These are phyloP conservation scores for Papiliotrema laurentii DNA, from an alignment of 1,284 basidiomycete genomes.

Conservation along the genomic window DNA sequence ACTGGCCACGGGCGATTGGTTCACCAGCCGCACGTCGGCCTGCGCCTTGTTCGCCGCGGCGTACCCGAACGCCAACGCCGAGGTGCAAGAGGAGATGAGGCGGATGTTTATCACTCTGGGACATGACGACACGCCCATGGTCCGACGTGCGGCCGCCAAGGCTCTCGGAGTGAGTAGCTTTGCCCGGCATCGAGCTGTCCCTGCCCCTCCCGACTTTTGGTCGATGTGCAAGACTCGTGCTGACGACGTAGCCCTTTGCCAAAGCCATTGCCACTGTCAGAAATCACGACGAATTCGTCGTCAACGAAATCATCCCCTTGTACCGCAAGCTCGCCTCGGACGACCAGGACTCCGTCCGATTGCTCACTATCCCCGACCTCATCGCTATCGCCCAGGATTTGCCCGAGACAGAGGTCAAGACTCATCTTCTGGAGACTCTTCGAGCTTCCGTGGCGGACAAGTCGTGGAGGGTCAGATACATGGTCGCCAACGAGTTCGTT, in stretches of 20 bases:
- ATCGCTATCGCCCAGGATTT: slow-evolving; percentile 88
- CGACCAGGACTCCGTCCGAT: slow-evolving; percentile 96
- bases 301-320: slow-evolving; percentile 84
- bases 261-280: slow-evolving; percentile 58
- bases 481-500: slow-evolving; percentile 98
- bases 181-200: neutral
- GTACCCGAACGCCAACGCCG: slow-evolving; percentile 70
- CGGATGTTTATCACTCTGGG: slow-evolving; percentile 79
- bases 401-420: slow-evolving; percentile 80
- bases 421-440: slow-evolving; percentile 83
- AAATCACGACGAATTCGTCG: slow-evolving; percentile 63
- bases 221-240: neutral
- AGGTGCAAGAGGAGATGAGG: slow-evolving; percentile 82
- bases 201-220: neutral
- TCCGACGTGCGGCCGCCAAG: slow-evolving; percentile 91
- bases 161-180: slow-evolving; percentile 76
- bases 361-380: slow-evolving; percentile 92
- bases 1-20: slow-evolving; percentile 94
- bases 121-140: slow-evolving; percentile 98
- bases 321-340: slow-evolving; percentile 93
- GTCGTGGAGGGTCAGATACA: slow-evolving; percentile 98
- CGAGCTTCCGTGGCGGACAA: slow-evolving; percentile 86
- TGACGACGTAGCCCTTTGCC: slow-evolving; percentile 60
- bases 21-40: slow-evolving; percentile 96
- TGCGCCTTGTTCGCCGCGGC: slow-evolving; percentile 92